A percentile compares a stretch with the other conserved stretches of the same genome.
These are phyloP conservation scores for Blastomyces gilchristii DNA, from an alignment of 2,329 filamentous ascomycete species.

Conservation along the genomic window DNA sequence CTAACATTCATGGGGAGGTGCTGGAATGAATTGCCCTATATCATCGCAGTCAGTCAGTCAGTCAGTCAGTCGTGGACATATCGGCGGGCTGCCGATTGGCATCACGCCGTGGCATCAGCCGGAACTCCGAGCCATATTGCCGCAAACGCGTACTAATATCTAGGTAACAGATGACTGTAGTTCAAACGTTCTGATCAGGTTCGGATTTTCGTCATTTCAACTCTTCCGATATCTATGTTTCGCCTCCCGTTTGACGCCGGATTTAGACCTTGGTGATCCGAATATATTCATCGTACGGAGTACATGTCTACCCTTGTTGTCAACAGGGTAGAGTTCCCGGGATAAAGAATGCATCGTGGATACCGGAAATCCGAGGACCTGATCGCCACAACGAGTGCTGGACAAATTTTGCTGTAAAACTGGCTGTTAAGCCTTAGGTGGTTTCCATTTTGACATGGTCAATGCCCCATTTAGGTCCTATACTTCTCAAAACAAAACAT, in stretches of 20 bases:
- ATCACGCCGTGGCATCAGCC: neutral
- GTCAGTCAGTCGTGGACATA: neutral
- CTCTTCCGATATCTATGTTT: no score
- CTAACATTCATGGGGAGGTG: neutral
- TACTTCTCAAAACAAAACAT: no score
- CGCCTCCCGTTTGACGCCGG: neutral
- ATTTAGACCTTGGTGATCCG: neutral
- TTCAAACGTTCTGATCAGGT: no score
- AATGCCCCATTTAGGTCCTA: no score
- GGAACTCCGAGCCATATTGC: neutral
- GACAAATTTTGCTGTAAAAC: neutral
- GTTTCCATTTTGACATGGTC: neutral
- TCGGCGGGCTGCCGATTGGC: neutral
- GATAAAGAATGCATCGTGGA: no score
- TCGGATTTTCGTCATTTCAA: no score
- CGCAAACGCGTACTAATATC: neutral
- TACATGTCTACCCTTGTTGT: neutral
- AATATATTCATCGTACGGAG: neutral
- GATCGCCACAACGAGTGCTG: no score
- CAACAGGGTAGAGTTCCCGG: no score
- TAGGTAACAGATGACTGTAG: neutral
- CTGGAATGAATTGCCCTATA: neutral
- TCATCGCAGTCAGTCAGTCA: neutral
- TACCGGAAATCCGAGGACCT: no score
- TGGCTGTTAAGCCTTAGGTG: neutral